Base-by-base conservation (phyloP, 2,329 filamentous ascomycete species). In the Fusarium stilboides region DNA sequence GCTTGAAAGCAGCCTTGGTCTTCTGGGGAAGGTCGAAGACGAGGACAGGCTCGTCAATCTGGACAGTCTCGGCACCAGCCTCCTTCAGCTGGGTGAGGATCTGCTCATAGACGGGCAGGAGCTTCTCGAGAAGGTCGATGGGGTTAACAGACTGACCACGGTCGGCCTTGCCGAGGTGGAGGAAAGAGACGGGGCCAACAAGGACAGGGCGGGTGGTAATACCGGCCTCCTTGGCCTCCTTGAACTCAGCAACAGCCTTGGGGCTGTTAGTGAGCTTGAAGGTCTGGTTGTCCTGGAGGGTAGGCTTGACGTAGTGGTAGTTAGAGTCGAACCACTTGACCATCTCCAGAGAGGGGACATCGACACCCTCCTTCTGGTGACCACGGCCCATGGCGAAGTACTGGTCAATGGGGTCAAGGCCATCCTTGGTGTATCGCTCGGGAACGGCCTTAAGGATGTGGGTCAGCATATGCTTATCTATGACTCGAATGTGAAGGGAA, bases 281-380 rank as follows among this genome's bases (percentile, higher is more conserved):
- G 79, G 88, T 91, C 89, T 99, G 96, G 88, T 93, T 92, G 86
- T 98, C 91, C 85, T 98, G 94, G 74, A 99, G 90, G 69, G 96
- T 98, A 72, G 96, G 96, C 91, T 98, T 98, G 86, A 98, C 96
- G 84, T 99, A 99, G 89, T 98, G 96, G 91, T 99, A 99, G 92
- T 99, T 99, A 74, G 94, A 97, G 89, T 99, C 96, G 81, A 99
- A 99, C 96, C 96, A 99, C 89, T 99, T 99, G 78, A 99, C 96
- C 96, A 99, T 99, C 89, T 99, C 96, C 84, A 97, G 87, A 79
- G 88, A 89, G 76, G 95, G 94, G 74, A 98, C 96, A 83, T 99
- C 96, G 76, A 98, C 88, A 82, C 93, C 89, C 79, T 91, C 89
- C 90, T 94, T 97, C 86, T 99, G 96, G 86, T 97, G 94, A 80